These are phyloP conservation scores for Jaminaea rosea DNA, from an alignment of 1,284 basidiomycete genomes.

Conservation along the genomic window DNA sequence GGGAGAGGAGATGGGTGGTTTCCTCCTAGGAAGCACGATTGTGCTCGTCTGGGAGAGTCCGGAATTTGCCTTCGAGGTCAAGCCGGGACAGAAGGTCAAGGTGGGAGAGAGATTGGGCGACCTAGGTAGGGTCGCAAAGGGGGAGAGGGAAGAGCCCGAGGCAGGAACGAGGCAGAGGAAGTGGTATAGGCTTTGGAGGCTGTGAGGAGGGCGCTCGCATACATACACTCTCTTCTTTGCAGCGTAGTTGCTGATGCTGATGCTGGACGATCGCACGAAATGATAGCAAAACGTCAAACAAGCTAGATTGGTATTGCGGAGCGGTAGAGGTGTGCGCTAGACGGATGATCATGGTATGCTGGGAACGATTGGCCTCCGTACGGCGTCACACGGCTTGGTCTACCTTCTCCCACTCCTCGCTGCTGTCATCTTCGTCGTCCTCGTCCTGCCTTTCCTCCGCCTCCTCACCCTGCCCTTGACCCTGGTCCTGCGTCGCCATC, in stretches of 20 bases:
- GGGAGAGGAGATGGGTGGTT: slow-evolving; percentile 95
- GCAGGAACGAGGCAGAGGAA: slow-evolving; percentile 4
- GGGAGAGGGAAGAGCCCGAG: neutral
- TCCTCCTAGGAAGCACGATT: slow-evolving; percentile 87
- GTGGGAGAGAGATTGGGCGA: slow-evolving; percentile 64
- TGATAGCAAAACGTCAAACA: too few species aligned
- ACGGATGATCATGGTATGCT: too few species aligned
- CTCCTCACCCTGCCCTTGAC: neutral
- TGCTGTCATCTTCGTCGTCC: neutral
- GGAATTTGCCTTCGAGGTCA: slow-evolving; percentile 70
- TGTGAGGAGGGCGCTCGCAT: too few species aligned
- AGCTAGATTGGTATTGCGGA: too few species aligned
- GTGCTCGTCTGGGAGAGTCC: slow-evolving; percentile 97
- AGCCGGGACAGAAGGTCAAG: slow-evolving; percentile 73
- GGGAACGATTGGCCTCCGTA: too few species aligned
- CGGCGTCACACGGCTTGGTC: too few species aligned
- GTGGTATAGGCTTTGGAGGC: too few species aligned
- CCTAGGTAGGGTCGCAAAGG: slow-evolving; percentile 5
- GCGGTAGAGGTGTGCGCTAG: too few species aligned
- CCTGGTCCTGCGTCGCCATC: too few species aligned
- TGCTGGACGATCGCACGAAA: too few species aligned
- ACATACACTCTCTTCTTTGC: too few species aligned
- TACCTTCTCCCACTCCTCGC: neutral
- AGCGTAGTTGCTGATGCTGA: too few species aligned
- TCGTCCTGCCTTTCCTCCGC: neutral